Evolutionary conservation across 1,139 yeast species (phyloP), one percentile per base, ranked within the genome.

Genomic region (Petasospora rhodanensis): DNA sequence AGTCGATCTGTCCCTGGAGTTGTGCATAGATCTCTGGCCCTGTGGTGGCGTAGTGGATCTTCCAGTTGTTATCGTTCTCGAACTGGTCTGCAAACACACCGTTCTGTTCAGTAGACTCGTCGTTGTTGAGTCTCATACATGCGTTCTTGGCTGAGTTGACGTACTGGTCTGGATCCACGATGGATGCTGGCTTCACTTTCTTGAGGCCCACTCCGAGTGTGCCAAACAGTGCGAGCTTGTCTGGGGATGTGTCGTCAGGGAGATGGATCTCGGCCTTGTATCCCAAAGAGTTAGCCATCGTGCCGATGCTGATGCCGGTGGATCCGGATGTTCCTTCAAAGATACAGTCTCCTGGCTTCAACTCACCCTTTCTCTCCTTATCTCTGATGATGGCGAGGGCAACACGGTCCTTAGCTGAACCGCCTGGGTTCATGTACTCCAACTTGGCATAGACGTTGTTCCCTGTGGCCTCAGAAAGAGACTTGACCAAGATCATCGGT

Each of bases 261-360:
- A 91, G 66, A 38, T 94, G 89, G 19, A 91, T 91, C 52, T 87
- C 96, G 0, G 95, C 84, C 11, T 72, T 74, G 56, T 89, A 89
- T 0, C 98, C 98, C 40, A 84, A 59, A 0, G 96, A 84, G 47
- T 87, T 76, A 42, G 95, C 84, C 16, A 91, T 69, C 60, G 86
- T 74, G 1, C 97, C 96, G 46, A 91, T 73, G 3, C 96, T 84
- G 18, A 91, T 91, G 7, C 98, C 98, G 0, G 98, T 91, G 1
- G 96, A 85, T 0, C 97, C 97, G 9, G 93, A 79, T 0, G 97
- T 91, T 4, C 98, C 98, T 62, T 91, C 98, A 55, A 80, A 87
- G 5, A 85, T 76, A 14, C 79, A 70, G 45, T 60, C 56, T 18
- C 62, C 64, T 7, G 52, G 51, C 7, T 62, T 56, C 26, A 89